phyloP scores from a whole-genome alignment of 305 asterid species.

The Galium porrigens region DNA sequence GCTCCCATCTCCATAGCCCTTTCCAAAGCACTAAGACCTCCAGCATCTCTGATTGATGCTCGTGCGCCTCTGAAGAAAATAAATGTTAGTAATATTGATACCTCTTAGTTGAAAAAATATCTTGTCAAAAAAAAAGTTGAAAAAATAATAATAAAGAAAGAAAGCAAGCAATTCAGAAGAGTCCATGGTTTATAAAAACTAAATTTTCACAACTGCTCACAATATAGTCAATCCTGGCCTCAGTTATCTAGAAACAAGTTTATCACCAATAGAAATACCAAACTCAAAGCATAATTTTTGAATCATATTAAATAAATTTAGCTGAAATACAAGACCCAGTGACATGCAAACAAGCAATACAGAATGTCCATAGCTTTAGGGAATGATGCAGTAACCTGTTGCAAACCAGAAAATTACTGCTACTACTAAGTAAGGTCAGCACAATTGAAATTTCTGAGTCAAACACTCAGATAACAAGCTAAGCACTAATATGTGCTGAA shows the following conservation, averaged over 20 bases:
- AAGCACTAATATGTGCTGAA: background rate
- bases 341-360: too few relatives aligned
- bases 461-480: too few relatives aligned
- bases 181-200: background rate
- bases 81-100: background rate
- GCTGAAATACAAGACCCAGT: too few relatives aligned
- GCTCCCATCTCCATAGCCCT: constrained; percentile 98
- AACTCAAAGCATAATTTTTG: background rate
- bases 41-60: constrained; percentile 63
- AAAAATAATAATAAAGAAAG: background rate
- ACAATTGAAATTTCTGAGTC: background rate
- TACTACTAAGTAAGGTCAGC: background rate
- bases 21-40: constrained; percentile 61
- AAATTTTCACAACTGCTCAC: background rate
- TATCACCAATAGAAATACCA: background rate
- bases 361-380: too few relatives aligned
- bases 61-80: constrained; percentile 61
- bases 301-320: background rate
- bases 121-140: background rate
- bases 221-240: background rate
- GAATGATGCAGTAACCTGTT: too few relatives aligned
- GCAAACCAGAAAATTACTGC: background rate
- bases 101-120: background rate
- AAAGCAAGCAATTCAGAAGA: background rate
- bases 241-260: background rate